Percentiles rank a stretch among this genome's conserved stretches.
Evolutionary conservation across 208 protist species (phyloP).

Genomic region (Plasmodiophora brassicae): DNA sequence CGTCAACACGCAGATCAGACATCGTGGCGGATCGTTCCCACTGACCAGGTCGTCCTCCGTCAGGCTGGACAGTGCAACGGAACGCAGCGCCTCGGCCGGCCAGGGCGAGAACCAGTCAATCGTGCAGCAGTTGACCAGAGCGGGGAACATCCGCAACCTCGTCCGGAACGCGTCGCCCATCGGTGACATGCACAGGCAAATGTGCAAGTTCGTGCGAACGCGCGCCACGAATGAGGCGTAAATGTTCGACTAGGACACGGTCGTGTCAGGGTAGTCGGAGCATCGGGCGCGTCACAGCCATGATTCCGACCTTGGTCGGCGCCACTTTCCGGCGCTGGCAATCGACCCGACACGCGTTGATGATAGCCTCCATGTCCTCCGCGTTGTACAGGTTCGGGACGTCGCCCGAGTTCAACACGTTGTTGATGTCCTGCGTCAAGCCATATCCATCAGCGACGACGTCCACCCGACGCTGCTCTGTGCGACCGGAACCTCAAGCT

Average conservation of each 20-base stretch:
- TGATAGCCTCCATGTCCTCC: conserved; percentile 84
- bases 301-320: conserved; percentile 82
- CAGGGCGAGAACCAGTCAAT: conserved; percentile 98
- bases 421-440: conserved; percentile 84
- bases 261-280: neutral
- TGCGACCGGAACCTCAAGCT: conserved; percentile 84
- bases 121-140: conserved; percentile 94
- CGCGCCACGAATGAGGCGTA: conserved; percentile 84
- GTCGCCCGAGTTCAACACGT: conserved; percentile 93
- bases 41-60: conserved; percentile 10
- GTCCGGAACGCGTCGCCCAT: conserved; percentile 86
- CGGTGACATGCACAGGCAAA: conserved; percentile 92
- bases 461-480: no score
- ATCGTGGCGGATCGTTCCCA: neutral
- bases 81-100: conserved; percentile 56
- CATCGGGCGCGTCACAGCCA: neutral
- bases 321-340: conserved; percentile 77
- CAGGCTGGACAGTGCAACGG: conserved; percentile 46
- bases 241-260: conserved; percentile 61
- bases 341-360: conserved; percentile 82
- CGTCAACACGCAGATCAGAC: neutral
- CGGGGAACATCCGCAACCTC: conserved; percentile 92
- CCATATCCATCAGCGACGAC: no score
- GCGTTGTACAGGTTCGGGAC: conserved; percentile 91
- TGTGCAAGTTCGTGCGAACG: conserved; percentile 86